Percentiles rank a stretch among this genome's conserved stretches.
Conservation (phyloP, 495 filamentous ascomycete species). For the Podospora sp. region DNA sequence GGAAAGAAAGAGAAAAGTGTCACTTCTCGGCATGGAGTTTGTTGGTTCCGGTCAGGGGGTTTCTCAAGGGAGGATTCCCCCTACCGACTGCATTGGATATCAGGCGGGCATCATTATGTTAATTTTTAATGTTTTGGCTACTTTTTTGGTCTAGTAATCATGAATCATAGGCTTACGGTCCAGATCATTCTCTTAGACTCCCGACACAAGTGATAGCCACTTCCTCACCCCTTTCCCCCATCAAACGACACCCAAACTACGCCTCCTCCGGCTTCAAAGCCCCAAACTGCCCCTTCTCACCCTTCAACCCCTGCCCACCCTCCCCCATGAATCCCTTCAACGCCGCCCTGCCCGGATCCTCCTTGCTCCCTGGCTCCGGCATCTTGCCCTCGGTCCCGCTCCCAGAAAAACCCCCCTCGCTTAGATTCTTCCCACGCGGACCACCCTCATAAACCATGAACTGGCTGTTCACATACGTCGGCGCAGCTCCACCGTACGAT, state of each 20-base stretch:
- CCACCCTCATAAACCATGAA: conserved; percentile 22
- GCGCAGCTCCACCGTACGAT: conserved; percentile 34
- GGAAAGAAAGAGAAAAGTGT: not conserved
- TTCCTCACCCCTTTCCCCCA: conserved; percentile 27
- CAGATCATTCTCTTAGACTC: not conserved
- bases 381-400: conserved; percentile 35
- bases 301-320: conserved; percentile 20
- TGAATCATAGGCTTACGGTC: not conserved
- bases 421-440: conserved; percentile 47
- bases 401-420: conserved; percentile 39
- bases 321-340: conserved; percentile 26
- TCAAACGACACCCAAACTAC: conserved; percentile 16
- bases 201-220: conserved; percentile 16
- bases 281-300: not conserved
- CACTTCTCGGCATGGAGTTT: conserved; percentile 2
- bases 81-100: not conserved
- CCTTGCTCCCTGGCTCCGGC: conserved; percentile 42
- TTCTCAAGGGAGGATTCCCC: not conserved
- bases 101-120: conserved; percentile 6
- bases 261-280: conserved; percentile 20
- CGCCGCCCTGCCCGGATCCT: conserved; percentile 40
- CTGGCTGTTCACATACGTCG: conserved; percentile 37
- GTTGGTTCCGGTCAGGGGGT: conserved; percentile 3
- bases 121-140: conserved; percentile 17
- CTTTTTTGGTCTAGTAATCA: conserved; percentile 1